Evolutionary conservation across 169 alveolate genomes (phyloP).

Genomic region (Cryptosporidium viatorum): DNA sequence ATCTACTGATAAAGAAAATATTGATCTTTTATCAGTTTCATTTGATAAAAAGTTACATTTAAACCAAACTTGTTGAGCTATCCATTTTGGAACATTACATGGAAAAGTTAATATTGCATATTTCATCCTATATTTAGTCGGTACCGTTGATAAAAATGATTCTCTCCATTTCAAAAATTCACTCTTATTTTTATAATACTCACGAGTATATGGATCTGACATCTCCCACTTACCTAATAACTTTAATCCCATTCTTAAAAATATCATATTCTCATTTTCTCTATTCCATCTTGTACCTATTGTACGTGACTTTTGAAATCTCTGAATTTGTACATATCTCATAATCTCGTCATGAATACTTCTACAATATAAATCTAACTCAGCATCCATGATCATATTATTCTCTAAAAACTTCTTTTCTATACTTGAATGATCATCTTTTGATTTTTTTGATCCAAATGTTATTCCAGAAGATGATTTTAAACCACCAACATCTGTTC

Average conservation of each 20-base stretch:
- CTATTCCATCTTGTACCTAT: conserved; percentile 74
- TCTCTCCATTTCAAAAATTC: conserved; percentile 74
- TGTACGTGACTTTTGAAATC: conserved; percentile 73
- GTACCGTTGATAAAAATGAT: conserved; percentile 62
- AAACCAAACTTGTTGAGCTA: conserved; percentile 74
- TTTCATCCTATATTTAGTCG: conserved; percentile 48
- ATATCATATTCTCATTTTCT: conserved; percentile 40
- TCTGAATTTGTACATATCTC: conserved; percentile 65
- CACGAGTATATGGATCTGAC: conserved; percentile 71
- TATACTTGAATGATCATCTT: neutral
- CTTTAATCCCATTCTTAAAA: conserved; percentile 57
- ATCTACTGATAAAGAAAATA: conserved; percentile 66
- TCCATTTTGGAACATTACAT: conserved; percentile 64
- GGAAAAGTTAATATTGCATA: conserved; percentile 74
- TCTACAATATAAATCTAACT: conserved; percentile 55
- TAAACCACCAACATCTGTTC: neutral
- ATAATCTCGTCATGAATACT: conserved; percentile 61
- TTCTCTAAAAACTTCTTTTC: conserved; percentile 11
- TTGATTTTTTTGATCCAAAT: neutral
- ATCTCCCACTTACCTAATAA: conserved; percentile 69
- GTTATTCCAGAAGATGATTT: neutral
- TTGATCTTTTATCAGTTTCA: conserved; percentile 62
- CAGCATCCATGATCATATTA: conserved; percentile 16
- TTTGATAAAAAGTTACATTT: conserved; percentile 58
- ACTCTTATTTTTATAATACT: conserved; percentile 38